These are phyloP conservation scores for Brassica juncea DNA, from an alignment of 345 rosid species.

Conservation along the genomic window DNA sequence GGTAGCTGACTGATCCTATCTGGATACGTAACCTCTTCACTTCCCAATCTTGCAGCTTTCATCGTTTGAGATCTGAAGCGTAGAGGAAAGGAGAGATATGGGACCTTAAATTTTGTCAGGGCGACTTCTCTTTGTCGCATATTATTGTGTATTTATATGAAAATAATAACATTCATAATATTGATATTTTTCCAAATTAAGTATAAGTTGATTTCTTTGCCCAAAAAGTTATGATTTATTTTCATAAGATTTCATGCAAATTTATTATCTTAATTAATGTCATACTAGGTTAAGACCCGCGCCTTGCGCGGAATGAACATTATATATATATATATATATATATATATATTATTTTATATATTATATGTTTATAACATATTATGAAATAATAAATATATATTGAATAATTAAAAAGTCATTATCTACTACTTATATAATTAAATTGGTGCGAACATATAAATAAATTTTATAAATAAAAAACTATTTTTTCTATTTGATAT, in stretches of 20 bases:
- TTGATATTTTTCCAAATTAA: neutral
- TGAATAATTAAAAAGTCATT: too few species aligned
- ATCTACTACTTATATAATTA: too few species aligned
- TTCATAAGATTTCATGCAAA: neutral
- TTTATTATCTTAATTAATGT: too few species aligned
- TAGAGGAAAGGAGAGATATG: neutral
- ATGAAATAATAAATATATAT: too few species aligned
- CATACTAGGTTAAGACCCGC: too few species aligned
- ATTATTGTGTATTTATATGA: neutral
- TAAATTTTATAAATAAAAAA: too few species aligned
- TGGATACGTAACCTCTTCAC: neutral
- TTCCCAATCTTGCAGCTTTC: neutral
- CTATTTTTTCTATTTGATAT: too few species aligned
- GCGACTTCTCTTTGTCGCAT: neutral
- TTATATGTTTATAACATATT: too few species aligned
- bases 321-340: too few species aligned
- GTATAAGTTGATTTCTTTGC: neutral
- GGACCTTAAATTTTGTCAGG: neutral
- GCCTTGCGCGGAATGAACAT: too few species aligned
- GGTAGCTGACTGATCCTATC: slow-evolving; percentile 25
- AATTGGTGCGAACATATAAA: too few species aligned
- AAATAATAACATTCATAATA: neutral
- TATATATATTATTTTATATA: too few species aligned
- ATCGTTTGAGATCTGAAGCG: neutral
- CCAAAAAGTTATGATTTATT: neutral